These are phyloP conservation scores for Crepidotus sp. DNA, from an alignment of 1,284 basidiomycete genomes.

Conservation along the genomic window DNA sequence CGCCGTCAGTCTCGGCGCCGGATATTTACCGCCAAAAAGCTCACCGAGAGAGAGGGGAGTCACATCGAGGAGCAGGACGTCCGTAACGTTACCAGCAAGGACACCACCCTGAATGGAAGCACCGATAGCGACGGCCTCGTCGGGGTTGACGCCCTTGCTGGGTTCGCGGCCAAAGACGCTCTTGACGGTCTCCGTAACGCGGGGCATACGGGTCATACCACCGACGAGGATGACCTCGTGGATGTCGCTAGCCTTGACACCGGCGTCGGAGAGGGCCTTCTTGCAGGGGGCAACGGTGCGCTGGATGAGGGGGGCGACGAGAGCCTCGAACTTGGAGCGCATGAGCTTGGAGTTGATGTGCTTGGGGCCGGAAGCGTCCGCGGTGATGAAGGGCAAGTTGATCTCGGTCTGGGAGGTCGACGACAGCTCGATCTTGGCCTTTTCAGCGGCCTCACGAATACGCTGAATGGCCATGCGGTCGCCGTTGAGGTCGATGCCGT, in stretches of 20 bases:
- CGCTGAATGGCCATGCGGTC: slow-evolving; percentile 99
- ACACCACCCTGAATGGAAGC: slow-evolving; percentile 95
- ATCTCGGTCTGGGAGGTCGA: slow-evolving; percentile 92
- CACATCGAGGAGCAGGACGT: slow-evolving; percentile 93
- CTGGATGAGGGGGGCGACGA: slow-evolving; percentile 78
- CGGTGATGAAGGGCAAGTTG: slow-evolving; percentile 96
- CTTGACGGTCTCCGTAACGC: slow-evolving; percentile 89
- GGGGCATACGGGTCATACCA: slow-evolving; percentile 98
- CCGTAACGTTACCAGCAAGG: slow-evolving; percentile 91
- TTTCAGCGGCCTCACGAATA: slow-evolving; percentile 97
- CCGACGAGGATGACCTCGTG: slow-evolving; percentile 97
- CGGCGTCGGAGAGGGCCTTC: slow-evolving; percentile 89
- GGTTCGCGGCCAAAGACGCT: slow-evolving; percentile 89
- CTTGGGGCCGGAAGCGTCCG: slow-evolving; percentile 89
- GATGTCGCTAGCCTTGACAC: slow-evolving; percentile 87
- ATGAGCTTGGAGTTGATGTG: slow-evolving; percentile 92
- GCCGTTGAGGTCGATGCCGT: slow-evolving; percentile 70
- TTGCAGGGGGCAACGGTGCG: slow-evolving; percentile 96
- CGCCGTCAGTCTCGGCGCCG: neutral
- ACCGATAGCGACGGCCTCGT: slow-evolving; percentile 91
- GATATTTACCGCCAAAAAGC: slow-evolving; percentile 15
- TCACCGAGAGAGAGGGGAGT: slow-evolving; percentile 87
- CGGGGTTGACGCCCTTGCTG: slow-evolving; percentile 96
- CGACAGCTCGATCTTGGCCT: slow-evolving; percentile 98
- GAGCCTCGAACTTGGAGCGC: slow-evolving; percentile 83